phyloP scores from a whole-genome alignment of 2,329 filamentous ascomycete genomes.

The Trichoderma brevicompactum region DNA sequence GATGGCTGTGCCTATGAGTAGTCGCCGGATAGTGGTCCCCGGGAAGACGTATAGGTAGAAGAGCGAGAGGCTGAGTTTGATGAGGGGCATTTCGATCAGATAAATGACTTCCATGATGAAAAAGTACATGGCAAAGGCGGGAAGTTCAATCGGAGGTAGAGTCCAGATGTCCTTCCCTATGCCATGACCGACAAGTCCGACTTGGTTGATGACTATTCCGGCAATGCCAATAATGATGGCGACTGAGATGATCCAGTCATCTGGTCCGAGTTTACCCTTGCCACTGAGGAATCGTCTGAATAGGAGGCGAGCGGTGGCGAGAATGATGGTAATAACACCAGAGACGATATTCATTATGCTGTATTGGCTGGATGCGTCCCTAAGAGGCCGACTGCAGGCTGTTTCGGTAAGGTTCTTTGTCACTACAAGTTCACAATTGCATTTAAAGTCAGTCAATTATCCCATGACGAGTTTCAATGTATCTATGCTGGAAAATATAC shows the following conservation, averaged over 20 bases:
- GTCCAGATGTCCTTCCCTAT: conserved; percentile 44
- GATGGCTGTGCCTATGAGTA: conserved; percentile 41
- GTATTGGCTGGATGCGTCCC: conserved; percentile 12
- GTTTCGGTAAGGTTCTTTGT: conserved; percentile 24
- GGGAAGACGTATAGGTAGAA: conserved; percentile 52
- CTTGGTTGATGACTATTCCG: conserved; percentile 34
- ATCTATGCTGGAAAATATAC: neutral
- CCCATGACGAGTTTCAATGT: too few relatives aligned
- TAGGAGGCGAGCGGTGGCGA: conserved; percentile 30
- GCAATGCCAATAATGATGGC: conserved; percentile 34
- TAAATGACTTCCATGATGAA: conserved; percentile 46
- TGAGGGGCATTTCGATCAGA: conserved; percentile 44
- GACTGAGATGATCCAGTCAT: conserved; percentile 39
- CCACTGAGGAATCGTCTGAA: conserved; percentile 37
- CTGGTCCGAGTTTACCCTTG: conserved; percentile 40
- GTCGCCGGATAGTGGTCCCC: conserved; percentile 34
- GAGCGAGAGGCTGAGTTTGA: conserved; percentile 48
- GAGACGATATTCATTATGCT: conserved; percentile 29
- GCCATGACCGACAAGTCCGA: conserved; percentile 36
- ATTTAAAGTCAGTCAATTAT: neutral
- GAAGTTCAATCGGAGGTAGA: conserved; percentile 33
- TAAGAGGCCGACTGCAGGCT: conserved; percentile 14
- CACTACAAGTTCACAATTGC: neutral
- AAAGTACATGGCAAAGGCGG: conserved; percentile 38
- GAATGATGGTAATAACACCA: conserved; percentile 31